Evolutionary conservation across 805 yeast genomes (phyloP).

Genomic region (Metschnikowia gelsemii): DNA sequence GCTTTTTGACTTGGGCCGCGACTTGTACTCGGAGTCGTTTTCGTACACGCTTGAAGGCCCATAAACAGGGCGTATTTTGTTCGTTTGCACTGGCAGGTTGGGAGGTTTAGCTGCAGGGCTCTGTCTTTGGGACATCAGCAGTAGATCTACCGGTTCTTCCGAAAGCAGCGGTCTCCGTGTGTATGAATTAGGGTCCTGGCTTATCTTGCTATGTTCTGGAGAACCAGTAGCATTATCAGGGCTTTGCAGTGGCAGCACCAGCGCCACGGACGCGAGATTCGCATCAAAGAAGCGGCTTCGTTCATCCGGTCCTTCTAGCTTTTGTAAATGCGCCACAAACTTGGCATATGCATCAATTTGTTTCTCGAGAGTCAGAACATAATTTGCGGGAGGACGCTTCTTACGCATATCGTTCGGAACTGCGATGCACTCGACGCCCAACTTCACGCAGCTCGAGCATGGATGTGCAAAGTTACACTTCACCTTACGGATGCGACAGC

Average conservation of each 20-base stretch:
- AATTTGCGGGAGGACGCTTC: conserved; percentile 48
- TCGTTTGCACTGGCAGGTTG: conserved; percentile 8
- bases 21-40: conserved; percentile 31
- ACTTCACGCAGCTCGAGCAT: conserved; percentile 46
- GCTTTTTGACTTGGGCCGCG: conserved; percentile 30
- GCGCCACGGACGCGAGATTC: conserved; percentile 29
- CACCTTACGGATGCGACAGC: conserved; percentile 44
- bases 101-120: neutral
- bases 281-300: conserved; percentile 23
- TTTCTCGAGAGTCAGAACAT: conserved; percentile 47
- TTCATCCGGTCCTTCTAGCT: conserved; percentile 21
- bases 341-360: conserved; percentile 26
- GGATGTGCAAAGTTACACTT: conserved; percentile 52
- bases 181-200: neutral
- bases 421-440: conserved; percentile 46
- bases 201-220: neutral
- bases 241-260: neutral
- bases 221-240: neutral
- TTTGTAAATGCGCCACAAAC: conserved; percentile 28
- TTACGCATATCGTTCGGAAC: conserved; percentile 51
- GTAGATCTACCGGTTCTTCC: neutral
- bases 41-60: conserved; percentile 49
- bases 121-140: neutral
- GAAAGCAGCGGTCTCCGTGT: neutral
- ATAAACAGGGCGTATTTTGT: conserved; percentile 37